phyloP scores from a whole-genome alignment of 129 eudicot genomes.

The Lactuca saligna region DNA sequence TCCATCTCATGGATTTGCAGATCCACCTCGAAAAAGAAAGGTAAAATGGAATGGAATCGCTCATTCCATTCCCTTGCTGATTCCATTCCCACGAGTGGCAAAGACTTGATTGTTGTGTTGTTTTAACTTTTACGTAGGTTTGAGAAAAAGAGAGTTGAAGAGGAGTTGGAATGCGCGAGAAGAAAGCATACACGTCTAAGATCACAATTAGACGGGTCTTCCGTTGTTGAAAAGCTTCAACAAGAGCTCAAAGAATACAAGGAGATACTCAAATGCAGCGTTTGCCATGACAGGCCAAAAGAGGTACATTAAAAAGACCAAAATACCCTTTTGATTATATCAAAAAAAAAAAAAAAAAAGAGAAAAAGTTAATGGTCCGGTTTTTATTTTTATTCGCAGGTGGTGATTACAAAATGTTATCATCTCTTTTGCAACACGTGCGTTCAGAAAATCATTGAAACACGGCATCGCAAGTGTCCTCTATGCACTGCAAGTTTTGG shows the following conservation, averaged over 20 bases:
- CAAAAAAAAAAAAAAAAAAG: not conserved
- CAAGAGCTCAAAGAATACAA: constrained; percentile 82
- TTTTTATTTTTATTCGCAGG: constrained; percentile 48
- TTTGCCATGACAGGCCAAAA: constrained; percentile 88
- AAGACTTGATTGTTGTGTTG: not conserved
- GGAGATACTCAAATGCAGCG: constrained; percentile 91
- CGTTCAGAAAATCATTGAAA: constrained; percentile 65
- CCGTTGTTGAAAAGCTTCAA: constrained; percentile 68
- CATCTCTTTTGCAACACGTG: constrained; percentile 87
- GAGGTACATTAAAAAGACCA: constrained; percentile 53
- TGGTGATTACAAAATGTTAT: constrained; percentile 92
- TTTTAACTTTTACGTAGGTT: constrained; percentile 53
- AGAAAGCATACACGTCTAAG: constrained; percentile 62
- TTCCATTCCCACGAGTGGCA: too few species aligned
- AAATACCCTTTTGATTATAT: too few species aligned
- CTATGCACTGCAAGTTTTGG: constrained; percentile 87
- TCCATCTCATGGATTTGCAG: constrained; percentile 56
- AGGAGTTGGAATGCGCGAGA: constrained; percentile 76
- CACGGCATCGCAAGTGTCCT: constrained; percentile 96
- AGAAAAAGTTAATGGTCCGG: not conserved
- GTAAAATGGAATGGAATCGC: constrained; percentile 28
- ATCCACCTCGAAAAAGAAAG: constrained; percentile 80
- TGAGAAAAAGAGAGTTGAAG: constrained; percentile 83
- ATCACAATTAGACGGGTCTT: constrained; percentile 65
- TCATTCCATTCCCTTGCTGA: not conserved